Percentiles rank a stretch among this genome's conserved stretches.
These are phyloP conservation scores for Xerocomellus dryophilus DNA, from an alignment of 768 basidiomycete genomes.

Conservation along the genomic window DNA sequence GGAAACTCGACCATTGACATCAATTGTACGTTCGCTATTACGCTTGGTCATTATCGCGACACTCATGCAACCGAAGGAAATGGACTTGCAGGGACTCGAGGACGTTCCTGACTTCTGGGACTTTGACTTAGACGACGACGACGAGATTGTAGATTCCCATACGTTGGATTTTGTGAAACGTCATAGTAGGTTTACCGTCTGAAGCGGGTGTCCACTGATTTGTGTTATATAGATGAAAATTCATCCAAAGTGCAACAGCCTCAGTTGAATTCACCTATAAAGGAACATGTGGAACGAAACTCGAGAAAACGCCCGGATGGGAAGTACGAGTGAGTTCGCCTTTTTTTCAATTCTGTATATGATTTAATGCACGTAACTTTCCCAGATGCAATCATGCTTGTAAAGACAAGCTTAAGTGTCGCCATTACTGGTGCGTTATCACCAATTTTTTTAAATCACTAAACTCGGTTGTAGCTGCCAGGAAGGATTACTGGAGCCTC, in stretches of 20 bases:
- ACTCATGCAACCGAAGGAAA: constrained; percentile 44
- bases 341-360: background rate
- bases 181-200: constrained; percentile 15
- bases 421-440: constrained; percentile 61
- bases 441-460: constrained; percentile 3
- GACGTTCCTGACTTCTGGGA: constrained; percentile 69
- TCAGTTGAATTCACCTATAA: background rate
- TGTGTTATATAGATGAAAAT: background rate
- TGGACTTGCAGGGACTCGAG: constrained; percentile 64
- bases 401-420: constrained; percentile 72
- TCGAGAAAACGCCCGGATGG: constrained; percentile 55
- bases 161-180: constrained; percentile 37
- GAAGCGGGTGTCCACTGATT: background rate
- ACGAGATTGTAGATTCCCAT: constrained; percentile 15
- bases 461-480: constrained; percentile 54
- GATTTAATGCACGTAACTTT: background rate
- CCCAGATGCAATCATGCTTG: constrained; percentile 76
- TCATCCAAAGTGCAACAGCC: background rate
- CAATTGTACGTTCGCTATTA: constrained; percentile 42
- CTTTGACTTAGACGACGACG: constrained; percentile 35
- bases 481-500: constrained; percentile 60
- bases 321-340: constrained; percentile 50
- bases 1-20: constrained; percentile 67
- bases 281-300: constrained; percentile 7
- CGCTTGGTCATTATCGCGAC: background rate